Base-by-base conservation (phyloP, 306 rosid genomes). In the Glycine tomentella region DNA sequence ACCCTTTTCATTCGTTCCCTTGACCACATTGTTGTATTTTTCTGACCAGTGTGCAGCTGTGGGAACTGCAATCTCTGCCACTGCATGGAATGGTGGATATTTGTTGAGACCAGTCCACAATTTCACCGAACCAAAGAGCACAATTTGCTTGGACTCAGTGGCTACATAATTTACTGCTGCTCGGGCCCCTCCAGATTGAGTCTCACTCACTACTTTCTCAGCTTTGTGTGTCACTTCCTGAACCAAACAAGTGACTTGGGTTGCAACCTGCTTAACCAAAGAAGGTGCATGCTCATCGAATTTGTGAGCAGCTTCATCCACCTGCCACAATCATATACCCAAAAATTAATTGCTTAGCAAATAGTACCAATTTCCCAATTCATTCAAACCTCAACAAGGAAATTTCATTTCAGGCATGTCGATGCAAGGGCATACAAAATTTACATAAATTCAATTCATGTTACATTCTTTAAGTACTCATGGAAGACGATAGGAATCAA, bases 261-360 rank as follows among this genome's bases (percentile, higher is more conserved):
- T 53, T 1, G 58, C 92, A 40, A 87, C 87, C 46, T 83, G 84
- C 87, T 92, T 93, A 1, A 87, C 91, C 16, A 84, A 49, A 3
- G 84, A 59, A 9, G 99, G 97, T 14, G 95, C 91, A 69, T 84
- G 85, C 87, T 88, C 86, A 17, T 89, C 86, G 44, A 92, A 86
- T 81, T 87, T 87, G 13, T 76, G 42, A 1, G 79, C 79, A n/a
- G 86, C 92, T 71, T 73, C 86, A 69, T 91, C 95, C 49, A 92
- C 92, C 99, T 92, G 90, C 38, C 66, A 44, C 55, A 76, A 52
- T 15, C 63, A 78, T 55, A 45, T 8, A 13, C 9, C 44, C 7
- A 13, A 50, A 61, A 36, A 14, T 20, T 3, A 33, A 9, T 78
- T 53, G 50, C 55, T 13, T 10, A 68, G 10, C 50, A 13, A 20